Base-by-base conservation (phyloP, 805 yeast species). In the Suhomyces sp. region DNA sequence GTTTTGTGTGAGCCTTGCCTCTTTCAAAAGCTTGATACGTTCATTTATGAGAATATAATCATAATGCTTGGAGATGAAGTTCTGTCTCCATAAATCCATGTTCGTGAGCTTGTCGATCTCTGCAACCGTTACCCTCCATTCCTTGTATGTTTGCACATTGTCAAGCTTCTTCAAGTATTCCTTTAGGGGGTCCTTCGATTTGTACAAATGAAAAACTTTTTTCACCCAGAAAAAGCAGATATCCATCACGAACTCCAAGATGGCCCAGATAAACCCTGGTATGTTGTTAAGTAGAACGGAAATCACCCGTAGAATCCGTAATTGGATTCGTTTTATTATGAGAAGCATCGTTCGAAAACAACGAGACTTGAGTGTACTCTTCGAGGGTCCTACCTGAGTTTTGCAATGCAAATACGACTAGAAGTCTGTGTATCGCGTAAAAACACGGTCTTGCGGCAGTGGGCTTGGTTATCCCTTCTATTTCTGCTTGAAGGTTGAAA, bases 31-130 rank as follows among this genome's bases (percentile, higher is more conserved):
- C 34, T 79, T 74, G 43, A 83, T 68, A 37, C 96, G 71, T 37
- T 84, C 88, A 25, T 85, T 75, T 3, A 93, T 86, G 25, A 95
- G 70, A 23, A 80, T 69, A 57, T 87, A 93, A 58, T 91, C 98
- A 53, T 88, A 91, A 48, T 83, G 79, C 40, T 74, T 74, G 23
- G 91, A 82, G 19, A 81, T 78, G 46, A 90, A 88, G 53, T 88
- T 87, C 43, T 87, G 85, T 39, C 96, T 70, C 95, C 95, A 68
- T 36, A 67, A 48, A 40, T 68, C 72, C 63, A 64, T 61, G 40
- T 60, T 61, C 2, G 74, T 67, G 29, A 63, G 44, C 35, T 70
- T 72, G 62, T 52, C 79, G 28, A 77, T 79, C 25, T 77, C 72
- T 24, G 60, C 45, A 25, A 68, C 70, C 0, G 76, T 70, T 14